These are phyloP conservation scores for Cercospora nicotianae DNA, from an alignment of 2,329 filamentous ascomycete species.

Conservation along the genomic window DNA sequence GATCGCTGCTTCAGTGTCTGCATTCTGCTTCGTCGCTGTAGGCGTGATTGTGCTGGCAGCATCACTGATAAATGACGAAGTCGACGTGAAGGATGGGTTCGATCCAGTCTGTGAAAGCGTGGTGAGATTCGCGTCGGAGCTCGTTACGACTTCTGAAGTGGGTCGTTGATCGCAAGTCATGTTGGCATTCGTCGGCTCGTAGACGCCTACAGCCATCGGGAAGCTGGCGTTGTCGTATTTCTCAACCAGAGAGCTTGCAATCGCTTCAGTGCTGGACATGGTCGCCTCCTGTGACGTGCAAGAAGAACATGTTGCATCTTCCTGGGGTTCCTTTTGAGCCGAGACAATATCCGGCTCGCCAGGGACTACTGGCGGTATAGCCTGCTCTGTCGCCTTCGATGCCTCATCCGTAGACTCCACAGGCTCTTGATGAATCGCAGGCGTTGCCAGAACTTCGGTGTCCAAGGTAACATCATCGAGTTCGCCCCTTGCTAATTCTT, in stretches of 20 bases:
- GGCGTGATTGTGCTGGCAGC: not conserved
- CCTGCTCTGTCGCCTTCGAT: constrained; percentile 14
- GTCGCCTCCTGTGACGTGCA: not conserved
- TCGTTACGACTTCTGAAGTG: not conserved
- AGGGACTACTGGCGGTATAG: constrained; percentile 13
- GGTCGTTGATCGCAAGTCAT: constrained; percentile 20
- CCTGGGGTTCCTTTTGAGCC: not conserved
- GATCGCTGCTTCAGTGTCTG: not conserved
- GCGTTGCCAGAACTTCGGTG: constrained; percentile 21
- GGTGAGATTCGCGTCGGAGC: not conserved
- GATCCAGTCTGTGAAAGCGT: not conserved
- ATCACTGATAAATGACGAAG: not conserved
- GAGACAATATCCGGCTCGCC: not conserved
- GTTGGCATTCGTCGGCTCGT: constrained; percentile 22
- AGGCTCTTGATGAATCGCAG: constrained; percentile 20
- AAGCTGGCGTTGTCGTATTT: constrained; percentile 16
- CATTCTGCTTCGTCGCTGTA: not conserved
- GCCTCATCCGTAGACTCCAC: constrained; percentile 18
- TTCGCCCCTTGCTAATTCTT: constrained; percentile 62
- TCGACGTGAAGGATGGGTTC: not conserved
- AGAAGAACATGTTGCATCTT: not conserved
- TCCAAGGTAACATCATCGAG: constrained; percentile 53
- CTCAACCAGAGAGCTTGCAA: not conserved
- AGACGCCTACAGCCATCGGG: constrained; percentile 16
- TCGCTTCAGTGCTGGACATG: not conserved